Evolutionary conservation across 768 basidiomycete genomes (phyloP).

Genomic region (Pisolithus microcarpus): DNA sequence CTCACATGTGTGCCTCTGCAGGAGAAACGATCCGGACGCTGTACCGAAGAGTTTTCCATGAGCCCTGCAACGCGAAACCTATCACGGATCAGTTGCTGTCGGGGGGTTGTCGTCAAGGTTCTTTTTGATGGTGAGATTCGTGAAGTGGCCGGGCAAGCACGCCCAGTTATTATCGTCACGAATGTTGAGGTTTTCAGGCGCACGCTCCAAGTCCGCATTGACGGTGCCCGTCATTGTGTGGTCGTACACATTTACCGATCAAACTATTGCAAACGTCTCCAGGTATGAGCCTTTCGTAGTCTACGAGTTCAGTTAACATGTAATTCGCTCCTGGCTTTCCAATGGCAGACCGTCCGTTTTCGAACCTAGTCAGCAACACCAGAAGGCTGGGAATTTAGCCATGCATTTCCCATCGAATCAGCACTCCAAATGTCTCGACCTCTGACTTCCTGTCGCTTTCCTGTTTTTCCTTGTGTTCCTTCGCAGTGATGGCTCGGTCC

Average conservation of each 20-base stretch:
- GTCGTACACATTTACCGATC: neutral
- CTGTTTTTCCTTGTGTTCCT: neutral
- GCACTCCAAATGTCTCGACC: too few relatives aligned
- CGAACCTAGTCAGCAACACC: neutral
- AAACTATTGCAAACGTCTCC: neutral
- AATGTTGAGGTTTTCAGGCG: constrained; percentile 1
- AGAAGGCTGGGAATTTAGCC: constrained; percentile 3
- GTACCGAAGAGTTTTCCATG: neutral
- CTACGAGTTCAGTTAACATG: neutral
- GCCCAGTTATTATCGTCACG: neutral
- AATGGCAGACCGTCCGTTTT: neutral
- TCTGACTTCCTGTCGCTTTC: neutral
- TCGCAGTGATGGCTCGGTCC: neutral
- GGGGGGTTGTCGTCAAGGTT: neutral
- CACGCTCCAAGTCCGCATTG: neutral
- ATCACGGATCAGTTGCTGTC: neutral
- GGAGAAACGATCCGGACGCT: neutral
- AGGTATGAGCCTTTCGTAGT: neutral
- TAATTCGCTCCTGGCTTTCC: neutral
- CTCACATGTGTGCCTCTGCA: too few relatives aligned
- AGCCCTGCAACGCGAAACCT: too few relatives aligned
- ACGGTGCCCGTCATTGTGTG: neutral
- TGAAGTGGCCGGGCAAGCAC: neutral
- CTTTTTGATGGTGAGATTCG: neutral
- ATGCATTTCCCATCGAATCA: neutral